Evolutionary conservation across 768 basidiomycete species (phyloP).

Genomic region (Lentinula guzmanii): DNA sequence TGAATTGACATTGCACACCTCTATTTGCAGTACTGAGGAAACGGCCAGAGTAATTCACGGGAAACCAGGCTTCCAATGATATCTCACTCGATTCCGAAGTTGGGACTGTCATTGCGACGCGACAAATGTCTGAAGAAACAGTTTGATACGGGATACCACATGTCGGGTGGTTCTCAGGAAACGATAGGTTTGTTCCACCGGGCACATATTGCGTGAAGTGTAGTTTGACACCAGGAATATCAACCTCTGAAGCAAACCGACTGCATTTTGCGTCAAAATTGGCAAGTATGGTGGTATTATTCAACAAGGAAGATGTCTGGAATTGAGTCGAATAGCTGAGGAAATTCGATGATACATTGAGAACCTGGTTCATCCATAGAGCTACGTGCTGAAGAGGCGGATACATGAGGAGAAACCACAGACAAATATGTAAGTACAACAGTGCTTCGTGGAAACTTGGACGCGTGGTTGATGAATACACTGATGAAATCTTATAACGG

Average conservation of each 20-base stretch:
- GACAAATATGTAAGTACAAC: no score
- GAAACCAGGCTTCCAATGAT: constrained; percentile 10
- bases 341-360: background rate
- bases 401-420: background rate
- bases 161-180: background rate
- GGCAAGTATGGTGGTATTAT: background rate
- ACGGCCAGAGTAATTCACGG: constrained; percentile 7
- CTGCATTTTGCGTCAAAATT: background rate
- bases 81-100: constrained; percentile 8
- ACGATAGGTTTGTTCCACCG: background rate
- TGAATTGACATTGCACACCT: constrained; percentile 4
- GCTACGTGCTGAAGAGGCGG: background rate
- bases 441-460: no score
- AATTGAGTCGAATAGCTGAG: background rate
- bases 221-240: background rate
- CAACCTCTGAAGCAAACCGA: background rate
- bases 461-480: no score
- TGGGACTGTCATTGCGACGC: constrained; percentile 7
- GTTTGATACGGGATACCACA: background rate
- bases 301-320: background rate
- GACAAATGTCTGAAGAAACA: constrained; percentile 6
- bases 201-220: background rate
- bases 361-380: background rate
- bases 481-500: no score
- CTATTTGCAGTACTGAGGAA: constrained; percentile 10